Base-by-base conservation (phyloP, 2,329 filamentous ascomycete genomes). In the Polychaeton citri region DNA sequence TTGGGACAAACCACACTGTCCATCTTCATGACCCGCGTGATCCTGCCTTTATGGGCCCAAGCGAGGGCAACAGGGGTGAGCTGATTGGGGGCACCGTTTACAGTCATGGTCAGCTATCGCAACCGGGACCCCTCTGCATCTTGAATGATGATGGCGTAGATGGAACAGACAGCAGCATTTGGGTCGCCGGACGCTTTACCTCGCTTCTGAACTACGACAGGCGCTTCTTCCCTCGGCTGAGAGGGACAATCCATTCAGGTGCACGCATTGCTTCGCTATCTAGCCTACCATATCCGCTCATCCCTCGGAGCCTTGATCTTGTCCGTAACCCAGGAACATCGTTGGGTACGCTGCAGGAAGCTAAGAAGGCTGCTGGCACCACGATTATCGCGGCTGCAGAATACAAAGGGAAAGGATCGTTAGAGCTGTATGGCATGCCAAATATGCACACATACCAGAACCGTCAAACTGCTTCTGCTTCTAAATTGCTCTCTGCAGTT, bases 181-280 rank as follows among this genome's bases (percentile, higher is more conserved):
- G 87, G 62, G 76, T 95, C 21, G 84, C 81, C 4, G 88, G 88
- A 0, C 75, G 88, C 12, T 95, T 95, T 54, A 81, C 86, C 4
- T 87, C 77, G 49, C 83, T 95, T 38, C 65, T 95, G 3, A 80
- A 85, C 52, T 96, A 94, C 59, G 86, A 95, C 53, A 74, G 86
- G 3, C 79, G 88, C 31, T 84, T 74, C 57, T 92, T 95, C 50
- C 83, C 85, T 0, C 72, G 73, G 12, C 71, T 94, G 6, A 72
- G 76, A 40, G 79, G 76, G 5, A 84, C 84, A 1, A 77, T 94
- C 7, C 77, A 93, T 58, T 93, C 85, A 0, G 87, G 87, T 2
- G 84, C 82, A 0, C 69, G 80, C 5, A 69, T 95, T 8, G 84
- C 81, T 35, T 78, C 77, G 39, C 64, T 94, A 40, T 63, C 80